phyloP scores from a whole-genome alignment of 129 eudicot genomes.

The Artemisia argyi region DNA sequence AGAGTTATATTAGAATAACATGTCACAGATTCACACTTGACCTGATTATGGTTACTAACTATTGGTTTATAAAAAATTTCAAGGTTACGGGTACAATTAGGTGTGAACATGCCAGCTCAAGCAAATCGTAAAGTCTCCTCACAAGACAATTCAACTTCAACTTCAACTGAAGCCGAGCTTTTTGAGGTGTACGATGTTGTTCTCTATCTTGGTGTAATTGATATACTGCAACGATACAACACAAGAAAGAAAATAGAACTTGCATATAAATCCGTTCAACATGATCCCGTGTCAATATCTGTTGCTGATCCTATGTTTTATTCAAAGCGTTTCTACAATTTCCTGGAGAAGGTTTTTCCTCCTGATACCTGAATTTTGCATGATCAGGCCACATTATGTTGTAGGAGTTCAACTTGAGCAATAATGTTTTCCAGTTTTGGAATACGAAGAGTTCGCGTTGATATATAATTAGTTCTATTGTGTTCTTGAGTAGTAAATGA shows the following conservation, averaged over 20 bases:
- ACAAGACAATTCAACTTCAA: slow-evolving; percentile 21
- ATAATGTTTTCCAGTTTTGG: neutral
- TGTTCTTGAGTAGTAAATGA: too few relatives aligned
- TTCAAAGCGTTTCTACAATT: slow-evolving; percentile 59
- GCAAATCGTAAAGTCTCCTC: slow-evolving; percentile 59
- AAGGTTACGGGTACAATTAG: slow-evolving; percentile 81
- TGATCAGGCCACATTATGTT: neutral
- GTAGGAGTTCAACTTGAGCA: neutral
- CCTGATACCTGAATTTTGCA: slow-evolving; percentile 23
- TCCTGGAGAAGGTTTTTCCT: slow-evolving; percentile 60
- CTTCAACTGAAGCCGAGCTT: slow-evolving; percentile 61
- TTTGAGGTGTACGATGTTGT: slow-evolving; percentile 82
- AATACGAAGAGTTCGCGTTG: neutral
- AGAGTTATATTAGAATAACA: too few relatives aligned
- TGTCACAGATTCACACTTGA: too few relatives aligned
- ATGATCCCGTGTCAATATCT: slow-evolving; percentile 67
- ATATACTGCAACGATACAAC: slow-evolving; percentile 80
- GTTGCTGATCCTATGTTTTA: slow-evolving; percentile 59
- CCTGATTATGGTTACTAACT: too few relatives aligned
- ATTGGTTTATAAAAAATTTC: slow-evolving; percentile 8
- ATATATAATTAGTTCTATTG: too few relatives aligned
- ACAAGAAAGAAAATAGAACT: slow-evolving; percentile 69
- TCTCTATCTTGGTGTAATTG: slow-evolving; percentile 75
- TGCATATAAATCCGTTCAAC: slow-evolving; percentile 50
- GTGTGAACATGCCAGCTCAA: slow-evolving; percentile 90